Conservation (phyloP, 1,284 basidiomycete genomes). For the Rhodotorula sp. region DNA sequence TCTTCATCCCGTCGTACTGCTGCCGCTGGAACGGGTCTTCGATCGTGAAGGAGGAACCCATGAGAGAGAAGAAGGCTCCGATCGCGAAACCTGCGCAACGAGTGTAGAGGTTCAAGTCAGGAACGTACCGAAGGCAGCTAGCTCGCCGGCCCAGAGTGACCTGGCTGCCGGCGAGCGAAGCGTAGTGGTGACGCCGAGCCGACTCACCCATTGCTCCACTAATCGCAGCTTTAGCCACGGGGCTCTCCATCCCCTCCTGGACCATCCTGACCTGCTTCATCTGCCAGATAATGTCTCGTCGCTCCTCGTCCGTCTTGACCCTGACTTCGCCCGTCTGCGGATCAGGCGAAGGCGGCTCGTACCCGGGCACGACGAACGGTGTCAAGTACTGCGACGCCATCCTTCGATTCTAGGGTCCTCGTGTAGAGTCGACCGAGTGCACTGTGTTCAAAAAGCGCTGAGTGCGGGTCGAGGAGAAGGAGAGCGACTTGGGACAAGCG, state of each 20-base stretch:
- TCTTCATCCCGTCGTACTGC: conserved; percentile 55
- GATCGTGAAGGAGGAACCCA: conserved; percentile 91
- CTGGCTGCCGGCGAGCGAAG: background rate
- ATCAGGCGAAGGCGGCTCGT: conserved; percentile 37
- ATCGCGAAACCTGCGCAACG: conserved; percentile 70
- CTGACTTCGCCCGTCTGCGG: conserved; percentile 25
- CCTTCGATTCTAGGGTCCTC: too few species aligned
- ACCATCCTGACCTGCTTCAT: conserved; percentile 43
- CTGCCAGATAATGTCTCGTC: conserved; percentile 38
- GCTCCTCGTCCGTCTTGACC: conserved; percentile 38
- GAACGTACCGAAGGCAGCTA: too few species aligned
- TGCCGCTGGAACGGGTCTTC: conserved; percentile 73
- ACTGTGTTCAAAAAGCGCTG: too few species aligned
- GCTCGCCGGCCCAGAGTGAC: too few species aligned
- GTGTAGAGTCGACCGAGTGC: background rate
- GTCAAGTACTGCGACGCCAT: conserved; percentile 21
- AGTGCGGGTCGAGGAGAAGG: background rate
- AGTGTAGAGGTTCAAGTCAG: background rate
- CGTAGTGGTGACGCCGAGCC: background rate
- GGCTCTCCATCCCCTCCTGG: conserved; percentile 42
- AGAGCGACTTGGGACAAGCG: background rate
- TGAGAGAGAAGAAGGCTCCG: conserved; percentile 92
- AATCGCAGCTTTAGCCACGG: conserved; percentile 42
- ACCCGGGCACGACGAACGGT: conserved; percentile 43
- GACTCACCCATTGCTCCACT: conserved; percentile 40